Percentiles rank a stretch among this genome's conserved stretches.
Evolutionary conservation across 2,329 filamentous ascomycete genomes (phyloP).

Genomic region (Xylaria digitata): DNA sequence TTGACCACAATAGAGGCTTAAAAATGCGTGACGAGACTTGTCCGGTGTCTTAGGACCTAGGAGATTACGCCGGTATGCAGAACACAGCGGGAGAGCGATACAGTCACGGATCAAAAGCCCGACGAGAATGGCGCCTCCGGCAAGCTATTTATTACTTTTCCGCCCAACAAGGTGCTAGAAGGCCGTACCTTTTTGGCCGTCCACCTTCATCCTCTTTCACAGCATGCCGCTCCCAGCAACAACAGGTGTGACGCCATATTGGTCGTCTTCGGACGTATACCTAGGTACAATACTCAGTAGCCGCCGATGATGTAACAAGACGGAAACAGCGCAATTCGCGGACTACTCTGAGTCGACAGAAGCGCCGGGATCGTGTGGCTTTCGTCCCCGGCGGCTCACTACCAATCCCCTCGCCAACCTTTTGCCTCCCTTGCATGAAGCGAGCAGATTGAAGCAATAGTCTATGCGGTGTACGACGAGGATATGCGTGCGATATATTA

Average conservation of each 20-base stretch:
- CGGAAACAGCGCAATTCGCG: neutral
- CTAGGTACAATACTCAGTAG: conserved; percentile 1
- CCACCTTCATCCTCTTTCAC: conserved; percentile 12
- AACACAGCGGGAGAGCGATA: neutral
- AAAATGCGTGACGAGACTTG: neutral
- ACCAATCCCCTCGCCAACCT: conserved; percentile 19
- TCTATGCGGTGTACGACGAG: conserved; percentile 27
- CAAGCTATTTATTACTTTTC: conserved; percentile 29
- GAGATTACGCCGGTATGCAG: neutral
- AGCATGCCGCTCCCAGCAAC: neutral
- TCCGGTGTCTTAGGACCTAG: neutral
- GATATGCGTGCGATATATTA: conserved; percentile 4
- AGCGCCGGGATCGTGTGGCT: conserved; percentile 20
- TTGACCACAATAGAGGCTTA: neutral
- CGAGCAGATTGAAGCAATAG: conserved; percentile 28
- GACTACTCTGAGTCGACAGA: conserved; percentile 2
- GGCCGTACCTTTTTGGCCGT: neutral
- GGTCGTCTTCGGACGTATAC: conserved; percentile 1
- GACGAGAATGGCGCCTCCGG: neutral
- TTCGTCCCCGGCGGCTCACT: neutral
- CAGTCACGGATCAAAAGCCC: neutral
- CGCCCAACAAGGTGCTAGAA: neutral
- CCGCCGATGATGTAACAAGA: conserved; percentile 1
- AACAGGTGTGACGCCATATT: conserved; percentile 16
- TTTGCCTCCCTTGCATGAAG: conserved; percentile 14